Evolutionary conservation across 345 rosid genomes (phyloP).

Genomic region (rapeseed (Brassica napus)): Da-Ae NC_063438.1:13165501-13166000

Average conservation of each 20-base stretch:
- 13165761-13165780: constrained; percentile 10
- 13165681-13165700: constrained; percentile 3
- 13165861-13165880: background rate
- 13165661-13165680: background rate
- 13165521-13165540: background rate
- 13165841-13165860: background rate
- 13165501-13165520: constrained; percentile 1
- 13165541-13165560: constrained; percentile 14
- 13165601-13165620: constrained; percentile 6
- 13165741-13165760: constrained; percentile 18
- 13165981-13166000: background rate
- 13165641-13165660: constrained; percentile 15
- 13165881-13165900: background rate
- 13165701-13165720: constrained; percentile 29
- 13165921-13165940: background rate
- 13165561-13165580: constrained; percentile 17
- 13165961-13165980: background rate
- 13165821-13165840: constrained; percentile 7
- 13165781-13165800: background rate
- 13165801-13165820: constrained; percentile 13
- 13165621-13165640: constrained; percentile 22
- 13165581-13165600: constrained; percentile 26
- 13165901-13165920: background rate
- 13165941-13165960: too few species aligned
- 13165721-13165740: constrained; percentile 20